These are phyloP conservation scores for Helminthosporium solani DNA, from an alignment of 2,329 filamentous ascomycete genomes.

Conservation along the genomic window DNA sequence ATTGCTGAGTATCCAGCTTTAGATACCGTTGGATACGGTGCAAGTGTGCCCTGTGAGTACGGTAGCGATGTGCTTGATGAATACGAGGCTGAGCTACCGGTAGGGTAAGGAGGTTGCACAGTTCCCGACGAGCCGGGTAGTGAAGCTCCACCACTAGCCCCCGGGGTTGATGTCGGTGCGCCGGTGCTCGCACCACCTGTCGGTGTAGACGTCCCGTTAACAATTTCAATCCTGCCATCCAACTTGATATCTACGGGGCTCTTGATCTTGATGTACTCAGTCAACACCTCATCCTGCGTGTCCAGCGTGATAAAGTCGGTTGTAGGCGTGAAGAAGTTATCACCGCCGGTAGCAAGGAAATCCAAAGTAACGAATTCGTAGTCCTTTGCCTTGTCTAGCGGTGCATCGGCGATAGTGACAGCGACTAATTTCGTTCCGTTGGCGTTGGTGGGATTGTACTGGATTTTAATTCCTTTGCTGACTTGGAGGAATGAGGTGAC, in stretches of 20 bases:
- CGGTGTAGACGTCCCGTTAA: conserved; percentile 14
- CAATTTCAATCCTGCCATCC: conserved; percentile 49
- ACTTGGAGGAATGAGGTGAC: conserved; percentile 64
- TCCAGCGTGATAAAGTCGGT: conserved; percentile 52
- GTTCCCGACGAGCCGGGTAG: no score
- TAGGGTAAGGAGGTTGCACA: no score
- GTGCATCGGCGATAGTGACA: conserved; percentile 53
- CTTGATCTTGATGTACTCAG: conserved; percentile 51
- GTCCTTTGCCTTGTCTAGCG: conserved; percentile 49
- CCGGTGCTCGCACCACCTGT: not conserved
- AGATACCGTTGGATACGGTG: no score
- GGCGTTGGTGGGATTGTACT: conserved; percentile 56
- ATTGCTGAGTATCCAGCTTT: no score
- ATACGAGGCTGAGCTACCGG: no score
- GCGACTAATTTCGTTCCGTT: conserved; percentile 55
- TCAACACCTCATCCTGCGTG: conserved; percentile 56
- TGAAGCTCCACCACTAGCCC: not conserved
- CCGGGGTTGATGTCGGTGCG: not conserved
- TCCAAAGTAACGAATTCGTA: conserved; percentile 65
- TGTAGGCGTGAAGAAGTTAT: conserved; percentile 56
- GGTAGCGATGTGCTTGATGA: no score
- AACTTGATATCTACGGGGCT: conserved; percentile 54
- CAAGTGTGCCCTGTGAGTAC: no score
- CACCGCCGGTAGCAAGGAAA: conserved; percentile 60
- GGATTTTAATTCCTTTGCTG: conserved; percentile 56